Conservation (phyloP, 202 grass and related monocot species). For the Panicum hallii region DNA sequence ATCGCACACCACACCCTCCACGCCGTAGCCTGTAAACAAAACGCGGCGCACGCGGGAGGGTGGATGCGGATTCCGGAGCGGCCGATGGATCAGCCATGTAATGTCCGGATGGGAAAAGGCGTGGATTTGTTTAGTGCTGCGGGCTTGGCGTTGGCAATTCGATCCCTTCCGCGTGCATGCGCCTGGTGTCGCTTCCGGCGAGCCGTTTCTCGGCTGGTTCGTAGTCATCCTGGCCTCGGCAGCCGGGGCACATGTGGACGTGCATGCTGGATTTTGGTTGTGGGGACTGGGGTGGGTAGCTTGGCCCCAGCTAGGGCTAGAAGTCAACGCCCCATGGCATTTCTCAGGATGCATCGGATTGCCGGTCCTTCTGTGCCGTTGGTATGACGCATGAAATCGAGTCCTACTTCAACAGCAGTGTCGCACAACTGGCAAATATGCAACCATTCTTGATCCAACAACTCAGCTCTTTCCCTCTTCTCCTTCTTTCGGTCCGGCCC, state of each 20-base stretch:
- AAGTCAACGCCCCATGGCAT: slow-evolving; percentile 10
- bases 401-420: no score
- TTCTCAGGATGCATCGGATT: no score
- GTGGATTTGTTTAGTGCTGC: not conserved
- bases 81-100: slow-evolving; percentile 25
- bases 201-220: slow-evolving; percentile 50
- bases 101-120: slow-evolving; percentile 46
- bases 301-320: not conserved
- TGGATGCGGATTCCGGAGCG: no score
- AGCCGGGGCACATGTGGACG: slow-evolving; percentile 1
- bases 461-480: no score
- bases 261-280: slow-evolving; percentile 27
- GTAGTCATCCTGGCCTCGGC: not conserved
- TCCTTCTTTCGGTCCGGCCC: no score
- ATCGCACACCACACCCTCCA: no score
- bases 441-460: no score
- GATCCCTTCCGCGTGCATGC: not conserved
- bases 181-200: slow-evolving; percentile 37
- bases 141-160: not conserved
- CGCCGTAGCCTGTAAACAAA: not conserved
- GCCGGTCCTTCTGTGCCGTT: no score
- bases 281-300: not conserved
- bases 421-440: no score
- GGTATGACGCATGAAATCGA: no score
- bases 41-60: not conserved